Conservation (phyloP, 306 rosid genomes). For the Gastrolobium bilobum region DNA sequence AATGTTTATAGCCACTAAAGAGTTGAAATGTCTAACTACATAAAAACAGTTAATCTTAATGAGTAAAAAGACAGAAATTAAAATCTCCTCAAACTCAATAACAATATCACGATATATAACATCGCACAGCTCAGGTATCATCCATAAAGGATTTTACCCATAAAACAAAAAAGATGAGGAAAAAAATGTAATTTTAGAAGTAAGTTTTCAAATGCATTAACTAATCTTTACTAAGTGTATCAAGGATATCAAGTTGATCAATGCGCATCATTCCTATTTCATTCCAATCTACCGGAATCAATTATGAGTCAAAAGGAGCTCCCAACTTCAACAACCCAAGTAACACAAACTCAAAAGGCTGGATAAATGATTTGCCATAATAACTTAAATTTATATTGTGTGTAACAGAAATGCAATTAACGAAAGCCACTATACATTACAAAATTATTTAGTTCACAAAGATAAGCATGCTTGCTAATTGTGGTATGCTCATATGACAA, state of each 20-base stretch:
- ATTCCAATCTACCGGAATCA: neutral
- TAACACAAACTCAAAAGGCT: neutral
- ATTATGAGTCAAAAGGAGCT: neutral
- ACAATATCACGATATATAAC: neutral
- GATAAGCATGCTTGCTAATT: neutral
- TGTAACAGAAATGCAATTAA: neutral
- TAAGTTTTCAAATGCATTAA: neutral
- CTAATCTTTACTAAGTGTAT: neutral
- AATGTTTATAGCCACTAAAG: neutral
- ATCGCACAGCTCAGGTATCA: neutral
- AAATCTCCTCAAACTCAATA: neutral
- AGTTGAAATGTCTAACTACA: neutral
- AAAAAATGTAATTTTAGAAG: neutral
- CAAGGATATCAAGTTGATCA: conserved; percentile 16
- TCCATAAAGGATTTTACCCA: neutral
- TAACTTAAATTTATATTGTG: neutral
- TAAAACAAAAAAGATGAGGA: neutral
- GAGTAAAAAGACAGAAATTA: neutral
- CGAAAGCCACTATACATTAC: neutral
- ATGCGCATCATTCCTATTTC: conserved; percentile 1
- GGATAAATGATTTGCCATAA: neutral
- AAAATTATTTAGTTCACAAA: neutral
- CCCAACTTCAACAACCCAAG: conserved; percentile 24
- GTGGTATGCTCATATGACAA: neutral
- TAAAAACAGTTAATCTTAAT: neutral